A percentile compares a stretch with the other conserved stretches of the same genome.
phyloP scores from a whole-genome alignment of 305 asterid species.

The Solanum hybrid region DNA sequence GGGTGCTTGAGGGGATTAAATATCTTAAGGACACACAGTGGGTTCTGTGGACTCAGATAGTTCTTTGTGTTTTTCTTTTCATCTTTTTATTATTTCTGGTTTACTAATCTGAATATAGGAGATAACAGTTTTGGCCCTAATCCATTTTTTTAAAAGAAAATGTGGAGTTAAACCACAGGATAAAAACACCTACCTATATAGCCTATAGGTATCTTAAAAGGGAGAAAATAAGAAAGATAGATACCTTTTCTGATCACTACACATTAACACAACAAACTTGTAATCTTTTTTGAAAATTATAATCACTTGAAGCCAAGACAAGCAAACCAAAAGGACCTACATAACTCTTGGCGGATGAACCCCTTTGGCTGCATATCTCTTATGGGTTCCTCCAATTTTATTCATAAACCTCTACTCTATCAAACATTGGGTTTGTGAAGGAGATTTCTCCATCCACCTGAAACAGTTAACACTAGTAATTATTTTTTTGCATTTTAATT shows the following conservation, averaged over 20 bases:
- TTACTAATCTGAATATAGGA: too few species aligned
- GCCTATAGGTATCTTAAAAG: not conserved
- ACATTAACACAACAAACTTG: conserved; percentile 49
- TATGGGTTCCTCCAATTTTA: conserved; percentile 21
- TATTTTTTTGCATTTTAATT: not conserved
- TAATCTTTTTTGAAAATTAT: conserved; percentile 24
- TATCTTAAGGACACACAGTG: too few species aligned
- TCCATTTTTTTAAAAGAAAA: too few species aligned
- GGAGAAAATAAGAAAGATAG: not conserved
- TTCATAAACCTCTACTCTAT: conserved; percentile 24
- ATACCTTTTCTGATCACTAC: conserved; percentile 69
- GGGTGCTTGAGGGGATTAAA: too few species aligned
- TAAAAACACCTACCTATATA: not conserved
- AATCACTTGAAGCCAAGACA: conserved; percentile 44
- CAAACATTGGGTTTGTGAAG: conserved; percentile 23
- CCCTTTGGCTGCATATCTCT: conserved; percentile 35
- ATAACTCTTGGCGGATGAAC: conserved; percentile 31
- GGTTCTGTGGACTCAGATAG: too few species aligned
- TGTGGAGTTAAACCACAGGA: too few species aligned
- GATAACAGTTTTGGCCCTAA: too few species aligned
- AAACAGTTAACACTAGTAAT: not conserved
- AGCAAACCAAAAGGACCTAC: conserved; percentile 62
- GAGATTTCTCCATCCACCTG: conserved; percentile 35
- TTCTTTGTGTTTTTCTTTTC: too few species aligned
- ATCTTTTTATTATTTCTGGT: too few species aligned